phyloP scores from a whole-genome alignment of 208 protist species.

The Acanthamoeba quina region DNA sequence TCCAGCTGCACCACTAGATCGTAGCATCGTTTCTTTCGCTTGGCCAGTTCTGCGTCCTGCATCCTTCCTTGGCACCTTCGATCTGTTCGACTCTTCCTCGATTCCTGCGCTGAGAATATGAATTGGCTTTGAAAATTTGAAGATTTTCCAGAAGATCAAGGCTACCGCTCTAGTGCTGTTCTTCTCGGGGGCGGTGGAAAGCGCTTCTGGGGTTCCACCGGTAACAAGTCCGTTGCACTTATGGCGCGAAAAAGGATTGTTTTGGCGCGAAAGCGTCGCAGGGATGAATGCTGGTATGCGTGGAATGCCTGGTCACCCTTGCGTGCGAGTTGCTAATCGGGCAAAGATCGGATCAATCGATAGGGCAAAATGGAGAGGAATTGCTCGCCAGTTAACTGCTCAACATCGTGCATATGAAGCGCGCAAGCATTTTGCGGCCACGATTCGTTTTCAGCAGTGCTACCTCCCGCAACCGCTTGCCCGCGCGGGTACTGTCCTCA shows the following conservation, averaged over 20 bases:
- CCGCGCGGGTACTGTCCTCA: not conserved
- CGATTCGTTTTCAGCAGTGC: not conserved
- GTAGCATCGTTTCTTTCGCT: conserved; percentile 34
- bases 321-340: too few relatives aligned
- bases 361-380: not conserved
- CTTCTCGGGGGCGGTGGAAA: too few relatives aligned
- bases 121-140: too few relatives aligned
- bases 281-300: not conserved
- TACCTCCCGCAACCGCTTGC: not conserved
- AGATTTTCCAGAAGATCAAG: too few relatives aligned
- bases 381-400: too few relatives aligned
- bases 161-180: too few relatives aligned
- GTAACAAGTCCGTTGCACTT: not conserved
- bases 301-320: not conserved
- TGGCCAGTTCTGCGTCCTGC: not conserved
- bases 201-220: not conserved
- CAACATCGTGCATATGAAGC: too few relatives aligned
- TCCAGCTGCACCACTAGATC: conserved; percentile 10
- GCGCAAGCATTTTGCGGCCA: not conserved
- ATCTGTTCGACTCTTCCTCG: too few relatives aligned
- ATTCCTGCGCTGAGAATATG: too few relatives aligned
- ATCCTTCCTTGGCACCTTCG: not conserved
- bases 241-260: not conserved
- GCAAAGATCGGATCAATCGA: too few relatives aligned
- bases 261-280: not conserved